These are phyloP conservation scores for Cladophialophora bantiana DNA, from an alignment of 2,329 filamentous ascomycete genomes.

Conservation along the genomic window DNA sequence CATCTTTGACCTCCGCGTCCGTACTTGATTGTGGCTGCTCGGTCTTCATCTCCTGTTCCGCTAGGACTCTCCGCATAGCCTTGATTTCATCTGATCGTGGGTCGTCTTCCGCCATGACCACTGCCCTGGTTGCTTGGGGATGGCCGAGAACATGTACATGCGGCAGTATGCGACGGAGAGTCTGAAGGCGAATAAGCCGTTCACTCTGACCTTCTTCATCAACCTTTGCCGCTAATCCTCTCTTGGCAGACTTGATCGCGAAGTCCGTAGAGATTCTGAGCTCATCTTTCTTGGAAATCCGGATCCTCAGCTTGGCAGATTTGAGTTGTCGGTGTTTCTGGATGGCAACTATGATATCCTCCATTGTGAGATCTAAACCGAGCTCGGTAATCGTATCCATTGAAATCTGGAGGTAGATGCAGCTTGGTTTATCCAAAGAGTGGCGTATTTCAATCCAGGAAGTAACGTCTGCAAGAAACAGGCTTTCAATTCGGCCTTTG, in stretches of 20 bases:
- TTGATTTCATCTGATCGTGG: slow-evolving; percentile 39
- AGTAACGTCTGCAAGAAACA: slow-evolving; percentile 81
- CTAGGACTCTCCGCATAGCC: slow-evolving; percentile 26
- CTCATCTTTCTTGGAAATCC: slow-evolving; percentile 56
- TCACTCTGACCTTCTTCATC: slow-evolving; percentile 63
- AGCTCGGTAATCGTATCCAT: slow-evolving; percentile 78
- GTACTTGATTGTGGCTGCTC: slow-evolving; percentile 12
- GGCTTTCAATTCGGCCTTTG: slow-evolving; percentile 94
- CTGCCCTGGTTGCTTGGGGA: slow-evolving; percentile 73
- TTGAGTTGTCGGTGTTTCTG: slow-evolving; percentile 79
- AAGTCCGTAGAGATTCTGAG: slow-evolving; percentile 76
- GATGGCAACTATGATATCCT: slow-evolving; percentile 79
- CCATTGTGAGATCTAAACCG: slow-evolving; percentile 77
- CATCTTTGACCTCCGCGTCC: slow-evolving; percentile 32
- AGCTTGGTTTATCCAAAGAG: slow-evolving; percentile 60
- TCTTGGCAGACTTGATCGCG: slow-evolving; percentile 53
- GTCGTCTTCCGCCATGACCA: slow-evolving; percentile 42
- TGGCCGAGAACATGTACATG: slow-evolving; percentile 89
- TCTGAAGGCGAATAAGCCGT: slow-evolving; percentile 79
- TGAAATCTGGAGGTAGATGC: slow-evolving; percentile 82
- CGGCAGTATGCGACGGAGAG: slow-evolving; percentile 81
- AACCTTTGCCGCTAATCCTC: slow-evolving; percentile 54
- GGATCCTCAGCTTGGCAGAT: slow-evolving; percentile 69
- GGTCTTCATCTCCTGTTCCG: slow-evolving; percentile 12
- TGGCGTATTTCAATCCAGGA: slow-evolving; percentile 86